These are phyloP conservation scores for Jaltomata sinuosa DNA, from an alignment of 257 asterid genomes.

Conservation along the genomic window DNA sequence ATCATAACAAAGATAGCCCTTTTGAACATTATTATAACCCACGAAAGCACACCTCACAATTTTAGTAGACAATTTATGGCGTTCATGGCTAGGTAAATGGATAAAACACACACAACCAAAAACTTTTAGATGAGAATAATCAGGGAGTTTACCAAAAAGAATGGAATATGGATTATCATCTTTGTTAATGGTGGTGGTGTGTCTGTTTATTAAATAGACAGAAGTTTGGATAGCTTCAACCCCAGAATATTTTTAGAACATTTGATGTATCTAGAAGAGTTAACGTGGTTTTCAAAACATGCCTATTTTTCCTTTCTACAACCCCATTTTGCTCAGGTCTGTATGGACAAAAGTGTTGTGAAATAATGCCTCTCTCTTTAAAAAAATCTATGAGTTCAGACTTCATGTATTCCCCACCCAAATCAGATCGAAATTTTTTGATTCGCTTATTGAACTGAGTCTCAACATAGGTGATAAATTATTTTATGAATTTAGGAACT, in stretches of 20 bases:
- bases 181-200: too few species aligned
- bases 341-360: constrained; percentile 5
- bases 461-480: not conserved
- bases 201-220: not conserved
- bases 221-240: not conserved
- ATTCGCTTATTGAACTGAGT: not conserved
- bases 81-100: too few species aligned
- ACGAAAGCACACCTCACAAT: not conserved
- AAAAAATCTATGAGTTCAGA: not conserved
- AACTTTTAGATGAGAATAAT: too few species aligned
- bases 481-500: not conserved
- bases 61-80: too few species aligned
- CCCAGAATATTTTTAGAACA: constrained; percentile 1
- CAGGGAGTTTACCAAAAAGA: too few species aligned
- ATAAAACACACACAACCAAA: too few species aligned
- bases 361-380: not conserved
- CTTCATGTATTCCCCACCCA: not conserved
- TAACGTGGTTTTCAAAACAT: constrained; percentile 2
- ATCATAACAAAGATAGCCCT: too few species aligned
- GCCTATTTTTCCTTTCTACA: constrained; percentile 1
- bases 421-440: not conserved
- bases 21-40: too few species aligned
- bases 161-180: too few species aligned
- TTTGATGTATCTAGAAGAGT: not conserved
- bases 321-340: constrained; percentile 9